These are phyloP conservation scores for Hydnomerulius pinastri DNA, from an alignment of 768 basidiomycete species.

Conservation along the genomic window DNA sequence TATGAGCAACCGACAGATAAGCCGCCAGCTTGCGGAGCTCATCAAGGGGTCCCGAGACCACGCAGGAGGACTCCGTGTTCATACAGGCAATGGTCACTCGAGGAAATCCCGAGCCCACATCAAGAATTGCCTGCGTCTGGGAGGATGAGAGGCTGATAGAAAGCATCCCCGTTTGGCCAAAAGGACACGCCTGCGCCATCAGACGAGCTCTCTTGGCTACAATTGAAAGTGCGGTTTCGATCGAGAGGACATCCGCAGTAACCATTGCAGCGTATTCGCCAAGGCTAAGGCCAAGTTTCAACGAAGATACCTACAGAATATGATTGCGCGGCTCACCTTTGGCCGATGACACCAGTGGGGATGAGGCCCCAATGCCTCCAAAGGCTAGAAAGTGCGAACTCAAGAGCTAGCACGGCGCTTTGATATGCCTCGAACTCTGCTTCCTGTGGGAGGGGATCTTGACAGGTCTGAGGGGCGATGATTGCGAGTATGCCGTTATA, in stretches of 20 bases:
- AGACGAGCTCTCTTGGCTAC: conserved; percentile 60
- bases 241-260: conserved; percentile 55
- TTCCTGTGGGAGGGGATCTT: conserved; percentile 20
- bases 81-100: conserved; percentile 57
- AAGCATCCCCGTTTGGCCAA: conserved; percentile 58
- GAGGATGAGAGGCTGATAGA: conserved; percentile 46
- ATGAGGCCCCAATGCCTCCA: conserved; percentile 72
- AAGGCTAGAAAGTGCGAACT: conserved; percentile 60
- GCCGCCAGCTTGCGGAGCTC: conserved; percentile 44
- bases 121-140: conserved; percentile 38
- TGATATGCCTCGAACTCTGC: conserved; percentile 52
- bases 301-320: background rate
- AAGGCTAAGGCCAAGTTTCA: conserved; percentile 44
- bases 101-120: conserved; percentile 33
- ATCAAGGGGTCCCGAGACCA: conserved; percentile 56
- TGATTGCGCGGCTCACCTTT: conserved; percentile 52
- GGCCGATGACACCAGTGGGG: conserved; percentile 66
- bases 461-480: conserved; percentile 32
- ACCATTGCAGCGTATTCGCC: conserved; percentile 78
- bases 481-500: conserved; percentile 52
- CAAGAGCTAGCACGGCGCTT: conserved; percentile 57
- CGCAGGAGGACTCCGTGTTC: conserved; percentile 59
- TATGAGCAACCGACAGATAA: conserved; percentile 37
- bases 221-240: conserved; percentile 57
- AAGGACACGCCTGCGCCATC: conserved; percentile 50